Evolutionary conservation across 1,284 basidiomycete species (phyloP).

Genomic region (Fomitopsis schrenkii): DNA sequence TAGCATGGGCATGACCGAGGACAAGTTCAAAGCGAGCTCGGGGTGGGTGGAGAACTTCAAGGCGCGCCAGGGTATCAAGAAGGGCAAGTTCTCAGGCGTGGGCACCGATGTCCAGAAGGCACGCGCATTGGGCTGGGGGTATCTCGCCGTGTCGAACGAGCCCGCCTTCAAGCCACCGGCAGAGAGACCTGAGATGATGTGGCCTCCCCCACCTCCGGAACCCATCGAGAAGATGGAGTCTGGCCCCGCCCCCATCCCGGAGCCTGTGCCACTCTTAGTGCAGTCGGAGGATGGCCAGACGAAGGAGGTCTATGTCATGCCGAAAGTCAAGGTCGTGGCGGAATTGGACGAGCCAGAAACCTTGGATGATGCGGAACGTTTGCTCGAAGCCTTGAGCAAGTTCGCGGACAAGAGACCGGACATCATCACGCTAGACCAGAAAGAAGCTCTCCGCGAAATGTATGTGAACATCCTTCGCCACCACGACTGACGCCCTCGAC

Average conservation of each 20-base stretch:
- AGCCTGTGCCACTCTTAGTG: not conserved
- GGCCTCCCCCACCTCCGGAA: not conserved
- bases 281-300: not conserved
- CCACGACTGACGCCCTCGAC: not conserved
- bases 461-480: constrained; percentile 34
- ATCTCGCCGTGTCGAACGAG: not conserved
- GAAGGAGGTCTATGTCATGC: not conserved
- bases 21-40: constrained; percentile 85
- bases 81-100: constrained; percentile 52
- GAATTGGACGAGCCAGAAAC: constrained; percentile 17
- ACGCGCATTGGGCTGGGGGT: constrained; percentile 1
- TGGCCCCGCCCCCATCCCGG: not conserved
- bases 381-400: constrained; percentile 44
- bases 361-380: constrained; percentile 47
- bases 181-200: not conserved
- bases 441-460: constrained; percentile 38
- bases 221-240: not conserved
- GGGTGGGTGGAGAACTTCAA: constrained; percentile 95
- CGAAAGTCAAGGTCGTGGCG: not conserved
- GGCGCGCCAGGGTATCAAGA: constrained; percentile 68
- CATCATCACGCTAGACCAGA: constrained; percentile 35
- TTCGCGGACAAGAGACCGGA: constrained; percentile 21
- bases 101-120: constrained; percentile 6
- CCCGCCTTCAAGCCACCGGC: not conserved
- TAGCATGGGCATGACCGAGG: constrained; percentile 51